Evolutionary conservation across 2,329 filamentous ascomycete species (phyloP).

Genomic region (Cercospora canescens): DNA sequence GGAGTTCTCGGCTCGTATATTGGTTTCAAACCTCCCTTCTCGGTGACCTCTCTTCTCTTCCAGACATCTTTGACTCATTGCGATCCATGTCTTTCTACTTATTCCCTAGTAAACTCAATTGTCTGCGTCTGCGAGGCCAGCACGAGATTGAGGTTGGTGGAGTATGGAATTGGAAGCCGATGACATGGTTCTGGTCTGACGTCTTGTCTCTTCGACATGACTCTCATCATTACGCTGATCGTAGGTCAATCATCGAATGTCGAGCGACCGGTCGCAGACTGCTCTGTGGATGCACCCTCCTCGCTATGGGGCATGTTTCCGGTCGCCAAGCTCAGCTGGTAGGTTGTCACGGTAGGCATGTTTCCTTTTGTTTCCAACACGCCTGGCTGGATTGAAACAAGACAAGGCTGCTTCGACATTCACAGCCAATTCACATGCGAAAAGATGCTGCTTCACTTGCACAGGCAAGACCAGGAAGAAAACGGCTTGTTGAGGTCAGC

Average conservation of each 20-base stretch:
- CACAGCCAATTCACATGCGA: background rate
- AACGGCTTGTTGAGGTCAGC: background rate
- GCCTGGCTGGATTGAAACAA: background rate
- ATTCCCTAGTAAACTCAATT: background rate
- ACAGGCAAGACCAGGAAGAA: conserved; percentile 2
- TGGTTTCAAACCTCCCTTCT: background rate
- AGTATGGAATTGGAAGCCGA: background rate
- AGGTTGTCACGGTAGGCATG: background rate
- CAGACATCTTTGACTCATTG: background rate
- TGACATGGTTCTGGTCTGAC: background rate
- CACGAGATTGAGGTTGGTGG: background rate
- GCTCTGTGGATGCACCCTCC: background rate
- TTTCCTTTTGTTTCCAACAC: background rate
- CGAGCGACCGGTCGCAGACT: background rate
- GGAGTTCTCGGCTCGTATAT: conserved; percentile 7
- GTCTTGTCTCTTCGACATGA: background rate
- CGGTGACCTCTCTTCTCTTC: background rate
- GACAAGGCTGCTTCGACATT: background rate
- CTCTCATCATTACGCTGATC: background rate
- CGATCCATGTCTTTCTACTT: background rate
- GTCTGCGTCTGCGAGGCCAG: background rate
- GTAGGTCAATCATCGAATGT: background rate
- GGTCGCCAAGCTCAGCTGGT: background rate
- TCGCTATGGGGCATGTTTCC: background rate
- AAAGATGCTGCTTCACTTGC: background rate